Base-by-base conservation (phyloP, 768 basidiomycete species). In the Boletus rex-veris region DNA sequence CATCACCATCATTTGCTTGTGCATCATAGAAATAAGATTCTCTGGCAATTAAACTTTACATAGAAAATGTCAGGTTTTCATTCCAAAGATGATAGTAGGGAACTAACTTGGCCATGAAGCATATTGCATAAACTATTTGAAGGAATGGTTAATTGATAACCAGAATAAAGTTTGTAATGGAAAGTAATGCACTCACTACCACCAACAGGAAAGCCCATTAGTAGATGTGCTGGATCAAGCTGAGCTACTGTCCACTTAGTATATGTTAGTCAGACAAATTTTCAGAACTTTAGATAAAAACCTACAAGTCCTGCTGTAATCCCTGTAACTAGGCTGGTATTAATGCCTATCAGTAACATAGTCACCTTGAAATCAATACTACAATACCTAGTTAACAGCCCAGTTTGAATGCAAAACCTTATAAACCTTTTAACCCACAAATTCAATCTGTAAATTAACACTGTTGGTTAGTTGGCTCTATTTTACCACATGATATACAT, bases 71-170 rank as follows among this genome's bases (percentile, higher is more conserved):
- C 42, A 58, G 37, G 21, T 6, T 15, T 5, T 5, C 24, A 8
- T 35, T 19, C 21, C 0, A 26, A 21, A 21, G 18, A 38, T 5
- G 15, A 31, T 24, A 35, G 5, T 2, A 35, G 26, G 15, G 3
- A 6, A 52, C 67, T 48, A 12, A 69, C 67, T 69, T 69, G 18
- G 67, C 51, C 58, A 69, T 68, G 2, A 69, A 50, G 33, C 69
- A 69, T 40, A 21, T 19, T 28, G 64, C 62, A 58, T 69, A 69
- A 35, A 69, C 67, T 69, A 7, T 43, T 44, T 33, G 10, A 40
- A 12, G 3, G 7, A 24, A 52, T n/a, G 9, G 0, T 48, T 26
- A 21, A 21, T 39, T 4, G 8, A 11, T 38, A 31, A 15, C 11
- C 4, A n/a, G 5, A 3, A 2, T 15, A 9, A 43, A 31, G 0